These are phyloP conservation scores for Starmera amethionina DNA, from an alignment of 805 yeast genomes.

Conservation along the genomic window DNA sequence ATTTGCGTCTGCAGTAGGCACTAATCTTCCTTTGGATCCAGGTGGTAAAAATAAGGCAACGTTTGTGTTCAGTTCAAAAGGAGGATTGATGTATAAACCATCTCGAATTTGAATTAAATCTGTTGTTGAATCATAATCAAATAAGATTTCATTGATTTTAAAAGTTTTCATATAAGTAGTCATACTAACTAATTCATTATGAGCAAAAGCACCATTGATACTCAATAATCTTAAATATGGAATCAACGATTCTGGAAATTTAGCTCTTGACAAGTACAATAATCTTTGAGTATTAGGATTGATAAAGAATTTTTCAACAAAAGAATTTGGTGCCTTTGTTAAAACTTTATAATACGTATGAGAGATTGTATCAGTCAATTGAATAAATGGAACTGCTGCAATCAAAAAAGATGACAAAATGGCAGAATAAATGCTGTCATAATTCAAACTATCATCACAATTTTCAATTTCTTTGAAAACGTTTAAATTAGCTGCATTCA, in stretches of 20 bases:
- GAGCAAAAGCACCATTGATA: slow-evolving; percentile 58
- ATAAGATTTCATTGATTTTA: slow-evolving; percentile 28
- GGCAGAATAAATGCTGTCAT: slow-evolving; percentile 42
- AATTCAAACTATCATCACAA: slow-evolving; percentile 32
- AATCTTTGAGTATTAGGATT: slow-evolving; percentile 23
- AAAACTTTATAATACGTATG: slow-evolving; percentile 20
- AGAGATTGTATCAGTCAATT: slow-evolving; percentile 28
- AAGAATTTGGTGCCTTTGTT: slow-evolving; percentile 22
- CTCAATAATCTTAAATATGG: slow-evolving; percentile 54
- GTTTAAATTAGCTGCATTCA: slow-evolving; percentile 26
- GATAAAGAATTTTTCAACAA: slow-evolving; percentile 28
- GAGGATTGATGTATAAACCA: slow-evolving; percentile 42
- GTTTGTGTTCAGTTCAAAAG: slow-evolving; percentile 38
- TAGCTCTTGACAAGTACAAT: slow-evolving; percentile 46
- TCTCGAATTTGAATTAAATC: slow-evolving; percentile 42
- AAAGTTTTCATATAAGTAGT: slow-evolving; percentile 50
- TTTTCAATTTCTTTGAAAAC: slow-evolving; percentile 36
- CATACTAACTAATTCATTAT: slow-evolving; percentile 47
- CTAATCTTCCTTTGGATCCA: slow-evolving; percentile 62
- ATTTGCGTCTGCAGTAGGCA: slow-evolving; percentile 38
- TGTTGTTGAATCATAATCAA: slow-evolving; percentile 36
- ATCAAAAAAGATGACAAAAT: slow-evolving; percentile 26
- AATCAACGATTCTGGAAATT: slow-evolving; percentile 57
- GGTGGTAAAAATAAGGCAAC: slow-evolving; percentile 35
- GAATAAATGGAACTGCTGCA: slow-evolving; percentile 33